Conservation (phyloP, 192 early-diverging fungal species). For the Coemansia sp. region DNA sequence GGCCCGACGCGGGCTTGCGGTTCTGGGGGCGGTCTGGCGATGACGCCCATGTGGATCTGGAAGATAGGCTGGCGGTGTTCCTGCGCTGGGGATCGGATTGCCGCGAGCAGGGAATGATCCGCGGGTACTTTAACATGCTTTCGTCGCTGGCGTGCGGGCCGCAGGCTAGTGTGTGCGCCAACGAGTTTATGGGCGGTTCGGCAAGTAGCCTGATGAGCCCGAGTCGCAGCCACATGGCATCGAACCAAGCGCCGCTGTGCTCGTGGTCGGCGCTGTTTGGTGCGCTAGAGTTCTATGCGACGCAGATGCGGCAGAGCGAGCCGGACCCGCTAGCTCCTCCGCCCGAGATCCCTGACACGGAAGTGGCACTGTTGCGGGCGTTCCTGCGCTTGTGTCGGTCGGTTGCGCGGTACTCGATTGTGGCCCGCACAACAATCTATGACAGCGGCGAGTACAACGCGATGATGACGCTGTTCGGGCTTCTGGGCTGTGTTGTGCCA, state of each 20-base stretch:
- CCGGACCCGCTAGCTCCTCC: conserved; percentile 15
- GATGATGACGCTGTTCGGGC: conserved; percentile 64
- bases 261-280: conserved; percentile 78
- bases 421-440: conserved; percentile 62
- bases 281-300: conserved; percentile 64
- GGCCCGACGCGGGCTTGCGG: conserved; percentile 65
- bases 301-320: conserved; percentile 41
- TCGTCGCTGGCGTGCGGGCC: conserved; percentile 74
- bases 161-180: conserved; percentile 56
- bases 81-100: conserved; percentile 59
- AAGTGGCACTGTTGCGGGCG: conserved; percentile 63
- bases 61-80: conserved; percentile 56
- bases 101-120: conserved; percentile 56
- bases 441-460: conserved; percentile 64
- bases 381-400: conserved; percentile 73
- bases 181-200: conserved; percentile 50
- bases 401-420: conserved; percentile 70
- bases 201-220: conserved; percentile 38
- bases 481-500: conserved; percentile 74
- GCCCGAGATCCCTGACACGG: conserved; percentile 62
- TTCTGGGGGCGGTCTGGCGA: conserved; percentile 59
- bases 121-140: conserved; percentile 76
- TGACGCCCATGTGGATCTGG: conserved; percentile 24
- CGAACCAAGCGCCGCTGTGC: conserved; percentile 50
- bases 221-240: conserved; percentile 26